A percentile compares a stretch with the other conserved stretches of the same genome.
phyloP scores from a whole-genome alignment of 345 rosid species.

The Combretum micranthum region DNA sequence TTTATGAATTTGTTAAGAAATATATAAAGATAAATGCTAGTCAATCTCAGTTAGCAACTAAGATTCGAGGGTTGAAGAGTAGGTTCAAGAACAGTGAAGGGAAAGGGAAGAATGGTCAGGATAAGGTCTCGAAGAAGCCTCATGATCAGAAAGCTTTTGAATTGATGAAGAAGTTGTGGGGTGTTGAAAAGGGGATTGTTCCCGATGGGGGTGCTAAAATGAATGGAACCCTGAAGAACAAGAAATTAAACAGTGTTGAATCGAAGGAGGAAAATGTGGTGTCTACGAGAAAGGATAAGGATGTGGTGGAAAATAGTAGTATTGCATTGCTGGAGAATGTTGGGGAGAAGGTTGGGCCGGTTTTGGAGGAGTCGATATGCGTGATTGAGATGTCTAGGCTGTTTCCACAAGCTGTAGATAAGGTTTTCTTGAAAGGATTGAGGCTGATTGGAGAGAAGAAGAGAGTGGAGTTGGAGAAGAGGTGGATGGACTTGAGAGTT shows the following conservation, averaged over 20 bases:
- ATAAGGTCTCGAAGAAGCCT: not conserved
- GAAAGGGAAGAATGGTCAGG: no score
- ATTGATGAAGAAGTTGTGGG: constrained; percentile 13
- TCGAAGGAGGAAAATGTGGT: no score
- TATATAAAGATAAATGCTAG: constrained; percentile 12
- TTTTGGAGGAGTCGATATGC: not conserved
- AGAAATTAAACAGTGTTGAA: not conserved
- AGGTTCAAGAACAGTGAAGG: constrained; percentile 7
- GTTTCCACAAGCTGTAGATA: not conserved
- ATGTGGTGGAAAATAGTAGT: no score
- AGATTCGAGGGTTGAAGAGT: constrained; percentile 13
- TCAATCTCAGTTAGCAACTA: constrained; percentile 12
- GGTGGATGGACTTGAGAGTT: constrained; percentile 5
- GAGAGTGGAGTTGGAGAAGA: constrained; percentile 8
- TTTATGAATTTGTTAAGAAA: constrained; percentile 17
- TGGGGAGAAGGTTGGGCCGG: not conserved
- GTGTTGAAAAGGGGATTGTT: not conserved
- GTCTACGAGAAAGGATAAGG: no score
- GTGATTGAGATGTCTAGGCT: not conserved
- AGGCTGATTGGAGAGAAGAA: not conserved
- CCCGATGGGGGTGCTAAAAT: not conserved
- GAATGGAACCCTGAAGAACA: not conserved
- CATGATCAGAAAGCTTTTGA: constrained; percentile 8
- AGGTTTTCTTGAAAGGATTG: constrained; percentile 4
- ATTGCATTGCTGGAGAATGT: no score